Evolutionary conservation across 2,329 filamentous ascomycete species (phyloP).

Genomic region (Beauveria pseudobassiana): DNA sequence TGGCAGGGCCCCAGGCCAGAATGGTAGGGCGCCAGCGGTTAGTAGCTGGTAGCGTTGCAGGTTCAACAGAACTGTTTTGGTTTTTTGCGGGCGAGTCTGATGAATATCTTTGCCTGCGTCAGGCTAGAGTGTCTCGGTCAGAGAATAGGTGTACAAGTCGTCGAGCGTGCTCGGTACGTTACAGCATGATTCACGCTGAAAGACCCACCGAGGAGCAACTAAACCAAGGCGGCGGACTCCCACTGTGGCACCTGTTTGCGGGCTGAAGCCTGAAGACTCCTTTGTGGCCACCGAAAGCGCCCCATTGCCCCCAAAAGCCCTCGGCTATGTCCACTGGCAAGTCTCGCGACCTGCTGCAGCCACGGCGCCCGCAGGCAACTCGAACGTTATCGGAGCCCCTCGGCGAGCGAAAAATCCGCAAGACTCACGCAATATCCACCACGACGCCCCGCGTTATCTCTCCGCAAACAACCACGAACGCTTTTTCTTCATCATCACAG

Average conservation of each 20-base stretch:
- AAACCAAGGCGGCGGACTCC: background rate
- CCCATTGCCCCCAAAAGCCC: background rate
- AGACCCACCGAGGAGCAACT: background rate
- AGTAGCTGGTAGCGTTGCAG: too few species aligned
- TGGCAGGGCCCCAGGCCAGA: too few species aligned
- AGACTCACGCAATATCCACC: background rate
- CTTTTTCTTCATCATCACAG: background rate
- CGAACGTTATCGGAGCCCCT: conserved; percentile 10
- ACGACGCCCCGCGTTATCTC: conserved; percentile 10
- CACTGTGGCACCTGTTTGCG: background rate
- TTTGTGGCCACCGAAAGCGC: background rate
- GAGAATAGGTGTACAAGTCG: too few species aligned
- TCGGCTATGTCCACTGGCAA: background rate
- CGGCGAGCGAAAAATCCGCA: conserved; percentile 11
- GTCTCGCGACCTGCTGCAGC: background rate
- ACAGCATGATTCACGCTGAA: background rate
- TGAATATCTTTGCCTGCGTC: too few species aligned
- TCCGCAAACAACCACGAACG: conserved; percentile 8
- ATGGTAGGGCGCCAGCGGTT: too few species aligned
- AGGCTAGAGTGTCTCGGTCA: too few species aligned
- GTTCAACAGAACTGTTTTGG: too few species aligned
- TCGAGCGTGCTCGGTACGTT: background rate
- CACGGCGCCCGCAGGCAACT: background rate
- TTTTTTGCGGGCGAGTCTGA: too few species aligned
- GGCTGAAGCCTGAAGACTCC: background rate